Base-by-base conservation (phyloP, 768 basidiomycete species). In the Amanita exitialis region DNA sequence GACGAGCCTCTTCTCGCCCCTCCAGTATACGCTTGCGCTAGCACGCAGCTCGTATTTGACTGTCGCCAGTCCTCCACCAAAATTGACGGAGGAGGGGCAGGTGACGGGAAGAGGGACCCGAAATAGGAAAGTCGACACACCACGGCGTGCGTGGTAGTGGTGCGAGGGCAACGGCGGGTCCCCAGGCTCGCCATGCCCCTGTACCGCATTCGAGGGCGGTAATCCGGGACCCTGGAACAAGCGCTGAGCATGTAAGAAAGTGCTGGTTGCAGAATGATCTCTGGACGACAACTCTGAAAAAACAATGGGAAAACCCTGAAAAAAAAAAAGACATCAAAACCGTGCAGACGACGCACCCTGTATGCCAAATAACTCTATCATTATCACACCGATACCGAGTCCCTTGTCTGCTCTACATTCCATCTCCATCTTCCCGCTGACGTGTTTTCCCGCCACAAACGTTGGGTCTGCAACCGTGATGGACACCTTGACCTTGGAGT, bases 151-250 rank as follows among this genome's bases (percentile, higher is more conserved):
- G 53, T 79, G 79, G 61, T 82, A 73, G 60, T 90, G 83, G 47
- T 80, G 66, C 0, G 73, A 69, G 0, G 87, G 87, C 3, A 91
- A 64, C 0, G 73, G 73, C 1, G 78, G 74, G 52, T 82, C 78
- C 1, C 76, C 82, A 13, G 78, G 72, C 4, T 67, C 60, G 2
- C 82, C 76, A 61, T 83, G 74, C 1, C 79, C 72, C 50, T 83
- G 73, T 0, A 92, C 87, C 1, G 90, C 85, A 61, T 91, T 91
- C 9, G 89, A 90, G 6, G 87, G 86, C 0, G 89, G 90, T 6
- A 90, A 69, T 15, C 80, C 82, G 2, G 84, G 85, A 2, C 88
- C 89, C 65, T 91, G 89, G 60, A 90, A 92, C 5, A 87, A 61
- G 28, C 85, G 75, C 25, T 78, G 74, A 51, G 72, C 77, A 55